These are phyloP conservation scores for Xylaria hypoxylon DNA, from an alignment of 2,329 filamentous ascomycete species.

Conservation along the genomic window DNA sequence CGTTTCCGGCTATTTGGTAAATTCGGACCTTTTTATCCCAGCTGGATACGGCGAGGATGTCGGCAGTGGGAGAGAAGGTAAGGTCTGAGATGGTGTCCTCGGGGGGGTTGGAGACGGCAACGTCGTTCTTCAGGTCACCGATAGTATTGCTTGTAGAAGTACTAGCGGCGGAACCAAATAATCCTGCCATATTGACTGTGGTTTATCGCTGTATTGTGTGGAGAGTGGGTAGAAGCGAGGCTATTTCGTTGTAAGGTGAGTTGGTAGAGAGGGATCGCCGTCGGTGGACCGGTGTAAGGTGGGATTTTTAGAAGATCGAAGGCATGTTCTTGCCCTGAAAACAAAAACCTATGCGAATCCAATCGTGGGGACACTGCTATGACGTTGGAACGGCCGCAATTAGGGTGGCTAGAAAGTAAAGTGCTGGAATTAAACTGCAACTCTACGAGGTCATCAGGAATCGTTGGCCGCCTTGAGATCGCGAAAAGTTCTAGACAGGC, in stretches of 20 bases:
- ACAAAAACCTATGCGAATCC: neutral
- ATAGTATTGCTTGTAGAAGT: slow-evolving; percentile 72
- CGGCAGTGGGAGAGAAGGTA: slow-evolving; percentile 72
- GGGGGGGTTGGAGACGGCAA: slow-evolving; percentile 80
- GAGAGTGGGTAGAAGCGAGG: neutral
- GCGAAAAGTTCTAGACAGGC: slow-evolving; percentile 1
- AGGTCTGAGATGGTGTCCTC: slow-evolving; percentile 92
- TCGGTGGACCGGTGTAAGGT: neutral
- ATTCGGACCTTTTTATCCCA: slow-evolving; percentile 99
- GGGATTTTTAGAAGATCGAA: neutral
- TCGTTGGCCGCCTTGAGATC: neutral
- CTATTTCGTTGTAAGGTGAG: neutral
- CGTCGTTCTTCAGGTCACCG: slow-evolving; percentile 91
- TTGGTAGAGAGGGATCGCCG: slow-evolving; percentile 4
- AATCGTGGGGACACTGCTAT: no score
- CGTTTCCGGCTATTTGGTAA: slow-evolving; percentile 85
- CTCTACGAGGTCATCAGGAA: neutral
- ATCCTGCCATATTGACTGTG: slow-evolving; percentile 67
- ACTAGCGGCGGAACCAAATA: slow-evolving; percentile 66
- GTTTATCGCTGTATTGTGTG: neutral
- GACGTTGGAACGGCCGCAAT: no score
- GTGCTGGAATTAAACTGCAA: no score
- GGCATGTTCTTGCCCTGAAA: slow-evolving; percentile 3
- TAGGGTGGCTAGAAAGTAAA: no score
- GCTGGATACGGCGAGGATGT: slow-evolving; percentile 89